Evolutionary conservation across 106 monocot genomes (phyloP).

Genomic region (Dendrobium officinale): DNA sequence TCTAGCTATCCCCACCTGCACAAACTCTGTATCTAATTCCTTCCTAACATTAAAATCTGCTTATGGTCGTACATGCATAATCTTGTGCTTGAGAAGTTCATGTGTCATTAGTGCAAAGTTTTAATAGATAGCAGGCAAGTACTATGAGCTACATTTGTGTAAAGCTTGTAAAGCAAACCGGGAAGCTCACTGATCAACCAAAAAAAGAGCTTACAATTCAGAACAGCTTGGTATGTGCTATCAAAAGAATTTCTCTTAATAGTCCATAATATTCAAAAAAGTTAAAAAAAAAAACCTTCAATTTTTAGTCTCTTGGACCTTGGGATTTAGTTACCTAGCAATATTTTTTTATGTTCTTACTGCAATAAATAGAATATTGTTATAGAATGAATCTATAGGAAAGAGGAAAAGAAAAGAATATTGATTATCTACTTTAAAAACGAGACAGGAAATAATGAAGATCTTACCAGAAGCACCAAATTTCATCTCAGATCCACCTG

Average conservation of each 20-base stretch:
- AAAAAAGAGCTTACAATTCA: neutral
- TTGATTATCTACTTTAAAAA: neutral
- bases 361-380: neutral
- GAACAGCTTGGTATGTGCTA: neutral
- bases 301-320: neutral
- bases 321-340: neutral
- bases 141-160: neutral
- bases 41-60: neutral
- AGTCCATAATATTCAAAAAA: neutral
- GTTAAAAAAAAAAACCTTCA: neutral
- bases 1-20: no score
- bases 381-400: neutral
- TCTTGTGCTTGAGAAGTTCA: neutral
- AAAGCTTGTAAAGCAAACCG: neutral
- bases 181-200: neutral
- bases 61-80: neutral
- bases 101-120: neutral
- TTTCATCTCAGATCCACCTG: conserved; percentile 32
- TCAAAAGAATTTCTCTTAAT: neutral
- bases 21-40: neutral
- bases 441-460: neutral
- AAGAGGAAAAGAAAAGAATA: neutral
- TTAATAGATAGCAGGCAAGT: neutral
- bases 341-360: neutral
- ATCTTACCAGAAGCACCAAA: conserved; percentile 38